Conservation (phyloP, 1,139 yeast genomes). For the Kodamaea plutei region DNA sequence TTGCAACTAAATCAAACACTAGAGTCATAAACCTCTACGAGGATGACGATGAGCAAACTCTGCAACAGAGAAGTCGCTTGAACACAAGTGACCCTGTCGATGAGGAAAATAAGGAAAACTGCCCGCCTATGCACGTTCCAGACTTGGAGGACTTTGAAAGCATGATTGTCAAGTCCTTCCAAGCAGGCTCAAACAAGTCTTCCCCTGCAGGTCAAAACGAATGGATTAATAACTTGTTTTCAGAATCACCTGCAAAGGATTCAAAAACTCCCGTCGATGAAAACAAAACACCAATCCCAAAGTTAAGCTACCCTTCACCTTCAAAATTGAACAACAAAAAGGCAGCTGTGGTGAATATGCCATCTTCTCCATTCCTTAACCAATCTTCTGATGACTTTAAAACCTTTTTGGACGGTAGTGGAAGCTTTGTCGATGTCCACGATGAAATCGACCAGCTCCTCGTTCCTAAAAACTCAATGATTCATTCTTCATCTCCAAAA, state of each 20-base stretch:
- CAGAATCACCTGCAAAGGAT: slow-evolving; percentile 47
- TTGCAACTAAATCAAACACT: slow-evolving; percentile 47
- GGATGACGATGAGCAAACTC: too few species aligned
- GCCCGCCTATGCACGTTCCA: slow-evolving; percentile 29
- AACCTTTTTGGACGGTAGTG: slow-evolving; percentile 15
- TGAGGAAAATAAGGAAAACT: slow-evolving; percentile 42
- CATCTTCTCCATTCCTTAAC: slow-evolving; percentile 37
- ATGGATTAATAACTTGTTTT: slow-evolving; percentile 38
- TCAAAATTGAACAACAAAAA: slow-evolving; percentile 11
- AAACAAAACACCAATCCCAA: slow-evolving; percentile 4
- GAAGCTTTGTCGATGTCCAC: slow-evolving; percentile 18
- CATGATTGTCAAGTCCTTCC: slow-evolving; percentile 36
- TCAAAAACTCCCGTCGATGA: slow-evolving; percentile 31
- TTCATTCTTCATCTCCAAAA: slow-evolving; percentile 28
- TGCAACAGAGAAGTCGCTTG: slow-evolving; percentile 17
- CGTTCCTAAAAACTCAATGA: too few species aligned
- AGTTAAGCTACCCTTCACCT: neutral
- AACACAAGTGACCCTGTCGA: slow-evolving; percentile 35
- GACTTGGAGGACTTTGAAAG: slow-evolving; percentile 36
- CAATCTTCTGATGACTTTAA: slow-evolving; percentile 17
- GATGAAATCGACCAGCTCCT: slow-evolving; percentile 18
- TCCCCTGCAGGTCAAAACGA: slow-evolving; percentile 26
- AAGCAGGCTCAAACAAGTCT: slow-evolving; percentile 25
- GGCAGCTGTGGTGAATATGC: slow-evolving; percentile 34
- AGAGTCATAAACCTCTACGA: slow-evolving; percentile 40